Evolutionary conservation across 768 basidiomycete genomes (phyloP), one percentile per base, ranked within the genome.

Genomic region (Kwoniella europaea): DNA sequence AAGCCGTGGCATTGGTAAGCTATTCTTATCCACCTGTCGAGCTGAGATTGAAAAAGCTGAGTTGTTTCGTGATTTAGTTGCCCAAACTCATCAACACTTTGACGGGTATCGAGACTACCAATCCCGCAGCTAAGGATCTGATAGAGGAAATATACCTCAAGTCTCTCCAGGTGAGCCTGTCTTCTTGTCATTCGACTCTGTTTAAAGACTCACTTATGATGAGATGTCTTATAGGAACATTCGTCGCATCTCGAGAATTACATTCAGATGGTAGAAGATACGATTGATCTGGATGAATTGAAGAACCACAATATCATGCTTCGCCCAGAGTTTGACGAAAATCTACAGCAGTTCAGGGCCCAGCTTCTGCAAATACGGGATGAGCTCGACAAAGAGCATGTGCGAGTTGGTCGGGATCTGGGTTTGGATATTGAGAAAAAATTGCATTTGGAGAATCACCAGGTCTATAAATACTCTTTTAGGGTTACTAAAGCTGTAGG

Each of bases 221-320:
- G 42, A 64, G 22, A 18, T 29, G 27, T 58, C 16, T 24, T 50
- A 50, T 74, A 95, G 93, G 87, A 90, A 73, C 87, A 88, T 72
- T 84, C 88, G 18, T 83, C 81, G 0, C 89, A 85, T 62, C 88
- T 98, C 4, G 86, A 86, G 13, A 92, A 92, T 79, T 96, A 94
- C 76, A 86, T 88, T 2, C 92, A 94, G 71, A 95, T 98, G 92
- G 95, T 98, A 2, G 94, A 98, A 82, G 90, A 92, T 71, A 98
- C 97, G 0, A 88, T 99, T 54, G 97, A 99, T 78, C 88, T 98
- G 18, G 89, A 90, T 22, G 89, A 95, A 68, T 87, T 97, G 6
- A 74, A 77, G 16, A 74, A 80, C 15, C 93, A 98, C 83, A 91
- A 91, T 75, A 94, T 91, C 78, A 90, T 94, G 18, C 94, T 99